Evolutionary conservation across 169 alveolate genomes (phyloP), one percentile per base, ranked within the genome.

Genomic region (Plasmodium sp.): DNA sequence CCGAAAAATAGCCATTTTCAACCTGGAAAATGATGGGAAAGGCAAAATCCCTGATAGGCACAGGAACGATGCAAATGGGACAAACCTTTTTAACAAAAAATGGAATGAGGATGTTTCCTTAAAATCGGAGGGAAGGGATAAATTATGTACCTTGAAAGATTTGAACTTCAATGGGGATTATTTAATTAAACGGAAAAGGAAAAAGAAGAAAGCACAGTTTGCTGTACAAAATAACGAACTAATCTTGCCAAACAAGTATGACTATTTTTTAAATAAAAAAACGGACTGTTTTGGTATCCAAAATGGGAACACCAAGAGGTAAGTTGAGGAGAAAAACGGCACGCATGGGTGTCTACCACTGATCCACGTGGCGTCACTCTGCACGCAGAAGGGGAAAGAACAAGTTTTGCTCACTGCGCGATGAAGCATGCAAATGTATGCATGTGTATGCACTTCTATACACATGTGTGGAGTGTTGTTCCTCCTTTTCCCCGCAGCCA

Each of bases 241-340:
- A 48, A 77, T 74, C 62, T 85, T 75, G 81, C 80, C 81, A 2
- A 74, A 85, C 80, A 51, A 85, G 43, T 74, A 85, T 85, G 93
- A 74, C 62, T 51, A 73, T 51, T 74, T 85, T 22, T 72, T 84
- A 27, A 54, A 45, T 56, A 75, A 74, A 85, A 74, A 85, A 34
- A 45, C 27, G 27, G 81, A 45, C 18, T 9, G 22, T 12, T 84
- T 73, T 22, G 58, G 33, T 31, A 45, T 39, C 33, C 67, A n/a
- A 1, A 71, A 74, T 67, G 81, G 56, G 41, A 85, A 41, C 31
- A 48, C 18, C 27, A 85, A 9, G 45, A 74, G 83, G 93, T 85
- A 85, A 5, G 16, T 34, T 33, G 39, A 0, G 5, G 16, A 10
- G 18, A 5, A 34, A 84, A 73, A 31, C 16, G 5, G 0, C 43